phyloP scores from a whole-genome alignment of 129 eudicot genomes.

The Oenanthe sinensis region DNA sequence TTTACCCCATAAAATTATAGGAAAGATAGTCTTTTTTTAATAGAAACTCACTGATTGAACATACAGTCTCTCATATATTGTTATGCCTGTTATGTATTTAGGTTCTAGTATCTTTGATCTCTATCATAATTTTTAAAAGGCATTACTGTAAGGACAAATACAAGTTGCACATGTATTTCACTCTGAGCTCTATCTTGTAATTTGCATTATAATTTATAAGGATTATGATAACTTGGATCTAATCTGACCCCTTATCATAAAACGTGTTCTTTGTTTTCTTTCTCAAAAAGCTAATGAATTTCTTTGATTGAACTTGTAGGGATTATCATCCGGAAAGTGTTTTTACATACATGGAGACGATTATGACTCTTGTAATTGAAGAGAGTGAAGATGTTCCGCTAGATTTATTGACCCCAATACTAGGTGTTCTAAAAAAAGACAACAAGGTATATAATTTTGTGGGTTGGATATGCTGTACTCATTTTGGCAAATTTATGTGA shows the following conservation, averaged over 20 bases:
- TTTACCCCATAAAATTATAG: background rate
- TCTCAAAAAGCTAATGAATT: background rate
- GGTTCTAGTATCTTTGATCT: background rate
- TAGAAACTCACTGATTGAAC: background rate
- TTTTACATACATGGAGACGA: constrained; percentile 62
- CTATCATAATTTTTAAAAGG: background rate
- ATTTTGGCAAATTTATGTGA: background rate
- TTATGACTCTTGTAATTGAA: constrained; percentile 75
- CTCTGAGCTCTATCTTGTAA: background rate
- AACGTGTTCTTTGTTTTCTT: background rate
- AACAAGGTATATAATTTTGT: constrained; percentile 29
- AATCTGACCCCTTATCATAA: background rate
- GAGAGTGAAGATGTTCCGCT: constrained; percentile 83
- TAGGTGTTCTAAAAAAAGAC: constrained; percentile 43
- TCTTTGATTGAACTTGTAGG: constrained; percentile 27
- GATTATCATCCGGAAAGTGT: constrained; percentile 52
- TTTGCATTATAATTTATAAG: background rate
- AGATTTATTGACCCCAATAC: constrained; percentile 56
- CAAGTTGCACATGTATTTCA: background rate
- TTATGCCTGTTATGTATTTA: background rate
- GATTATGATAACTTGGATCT: background rate
- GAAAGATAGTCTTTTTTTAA: background rate
- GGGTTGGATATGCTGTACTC: background rate
- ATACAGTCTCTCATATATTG: too few species aligned
- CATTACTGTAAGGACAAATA: background rate